Conservation (phyloP, 2,329 filamentous ascomycete genomes). For the Akanthomyces muscarius region DNA sequence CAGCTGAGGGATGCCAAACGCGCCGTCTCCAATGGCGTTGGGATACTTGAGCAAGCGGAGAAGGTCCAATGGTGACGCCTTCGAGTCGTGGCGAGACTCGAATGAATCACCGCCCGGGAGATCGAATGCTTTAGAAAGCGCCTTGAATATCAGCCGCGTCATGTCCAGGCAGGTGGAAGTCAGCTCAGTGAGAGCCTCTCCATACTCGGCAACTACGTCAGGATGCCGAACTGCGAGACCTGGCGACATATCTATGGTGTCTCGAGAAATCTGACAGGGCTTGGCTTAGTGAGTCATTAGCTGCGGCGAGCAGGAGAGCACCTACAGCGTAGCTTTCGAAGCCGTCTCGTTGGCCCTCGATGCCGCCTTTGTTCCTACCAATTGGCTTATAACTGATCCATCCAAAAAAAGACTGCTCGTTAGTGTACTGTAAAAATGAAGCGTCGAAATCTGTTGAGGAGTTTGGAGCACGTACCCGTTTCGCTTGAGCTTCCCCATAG, state of each 20-base stretch:
- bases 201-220: neutral
- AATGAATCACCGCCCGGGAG: neutral
- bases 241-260: neutral
- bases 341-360: neutral
- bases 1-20: neutral
- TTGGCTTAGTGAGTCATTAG: neutral
- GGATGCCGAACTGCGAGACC: neutral
- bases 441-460: neutral
- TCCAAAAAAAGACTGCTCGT: neutral
- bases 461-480: neutral
- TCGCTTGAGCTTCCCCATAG: neutral
- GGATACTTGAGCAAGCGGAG: conserved; percentile 3
- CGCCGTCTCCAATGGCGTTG: neutral
- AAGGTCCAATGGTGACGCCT: neutral
- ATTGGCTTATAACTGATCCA: conserved; percentile 1
- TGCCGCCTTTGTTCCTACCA: conserved; percentile 5
- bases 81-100: neutral
- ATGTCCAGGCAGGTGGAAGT: neutral
- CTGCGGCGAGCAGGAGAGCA: too few species aligned
- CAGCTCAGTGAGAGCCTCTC: neutral
- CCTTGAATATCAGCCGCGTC: neutral
- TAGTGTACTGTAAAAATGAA: neutral
- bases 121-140: neutral
- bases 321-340: conserved; percentile 9
- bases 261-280: neutral